A percentile compares a stretch with the other conserved stretches of the same genome.
These are phyloP conservation scores for Antitrichia curtipendula DNA, from an alignment of 225 moss, liverwort and hornwort genomes.

Conservation along the genomic window DNA sequence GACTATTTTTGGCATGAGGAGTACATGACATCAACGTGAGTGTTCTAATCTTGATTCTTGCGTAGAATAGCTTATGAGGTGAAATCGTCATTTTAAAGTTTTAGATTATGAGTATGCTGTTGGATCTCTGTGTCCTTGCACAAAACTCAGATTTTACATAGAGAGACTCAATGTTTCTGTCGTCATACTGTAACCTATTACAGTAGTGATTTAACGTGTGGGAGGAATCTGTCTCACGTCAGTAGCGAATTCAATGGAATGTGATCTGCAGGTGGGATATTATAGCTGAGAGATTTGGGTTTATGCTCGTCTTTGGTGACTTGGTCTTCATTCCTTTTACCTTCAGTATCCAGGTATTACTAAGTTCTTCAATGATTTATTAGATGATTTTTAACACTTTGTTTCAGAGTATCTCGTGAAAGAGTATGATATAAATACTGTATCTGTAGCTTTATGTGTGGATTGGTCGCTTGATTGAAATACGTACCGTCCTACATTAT, in stretches of 20 bases:
- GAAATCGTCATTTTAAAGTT: not conserved
- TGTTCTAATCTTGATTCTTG: not conserved
- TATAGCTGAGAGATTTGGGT: conserved; percentile 90
- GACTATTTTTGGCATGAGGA: conserved; percentile 97
- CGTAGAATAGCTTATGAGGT: not conserved
- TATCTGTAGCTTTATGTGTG: not conserved
- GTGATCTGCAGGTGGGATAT: conserved; percentile 75
- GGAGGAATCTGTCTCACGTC: not conserved
- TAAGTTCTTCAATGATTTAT: not conserved
- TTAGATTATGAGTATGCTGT: not conserved
- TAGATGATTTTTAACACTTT: not conserved
- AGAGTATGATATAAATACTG: not conserved
- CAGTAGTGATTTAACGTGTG: not conserved
- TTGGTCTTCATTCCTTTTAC: conserved; percentile 91
- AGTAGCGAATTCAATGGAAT: not conserved
- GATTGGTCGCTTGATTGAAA: not conserved
- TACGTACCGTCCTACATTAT: not conserved
- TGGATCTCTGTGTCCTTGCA: not conserved
- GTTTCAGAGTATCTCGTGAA: not conserved
- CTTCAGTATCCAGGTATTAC: conserved; percentile 68
- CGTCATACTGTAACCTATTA: not conserved
- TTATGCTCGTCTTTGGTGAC: conserved; percentile 91
- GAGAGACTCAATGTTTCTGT: not conserved
- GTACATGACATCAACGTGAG: conserved; percentile 99
- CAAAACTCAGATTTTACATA: not conserved